Evolutionary conservation across 176 grass and related monocot species (phyloP).

Genomic region (Cenchrus purpureus): DNA sequence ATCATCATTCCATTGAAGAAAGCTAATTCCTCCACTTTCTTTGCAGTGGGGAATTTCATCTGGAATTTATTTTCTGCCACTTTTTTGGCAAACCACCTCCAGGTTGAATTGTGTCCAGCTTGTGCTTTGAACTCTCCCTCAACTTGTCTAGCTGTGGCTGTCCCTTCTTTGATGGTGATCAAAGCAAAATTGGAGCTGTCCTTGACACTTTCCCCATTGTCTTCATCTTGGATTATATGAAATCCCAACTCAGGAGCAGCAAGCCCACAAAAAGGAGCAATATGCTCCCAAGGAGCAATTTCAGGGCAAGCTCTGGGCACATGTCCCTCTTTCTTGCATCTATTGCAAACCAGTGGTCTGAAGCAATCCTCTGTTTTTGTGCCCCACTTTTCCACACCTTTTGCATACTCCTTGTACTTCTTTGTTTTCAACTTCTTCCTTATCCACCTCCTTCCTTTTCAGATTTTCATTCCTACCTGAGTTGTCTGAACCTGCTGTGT

Average conservation of each 20-base stretch:
- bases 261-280: neutral
- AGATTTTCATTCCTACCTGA: too few species aligned
- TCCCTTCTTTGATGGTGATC: neutral
- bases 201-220: neutral
- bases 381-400: too few species aligned
- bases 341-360: too few species aligned
- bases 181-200: neutral
- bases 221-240: neutral
- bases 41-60: neutral
- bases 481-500: too few species aligned
- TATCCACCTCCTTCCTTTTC: too few species aligned
- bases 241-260: neutral
- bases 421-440: too few species aligned
- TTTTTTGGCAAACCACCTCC: neutral
- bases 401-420: too few species aligned
- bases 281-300: neutral
- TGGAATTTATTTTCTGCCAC: neutral
- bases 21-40: neutral
- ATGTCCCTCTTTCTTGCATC: too few species aligned
- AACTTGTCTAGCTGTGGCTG: rapidly evolving
- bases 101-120: neutral
- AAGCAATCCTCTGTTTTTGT: too few species aligned
- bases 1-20: too few species aligned
- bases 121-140: neutral
- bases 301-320: too few species aligned